Evolutionary conservation across 2,329 filamentous ascomycete species (phyloP).

Genomic region (Fusarium tanahbumbuense): DNA sequence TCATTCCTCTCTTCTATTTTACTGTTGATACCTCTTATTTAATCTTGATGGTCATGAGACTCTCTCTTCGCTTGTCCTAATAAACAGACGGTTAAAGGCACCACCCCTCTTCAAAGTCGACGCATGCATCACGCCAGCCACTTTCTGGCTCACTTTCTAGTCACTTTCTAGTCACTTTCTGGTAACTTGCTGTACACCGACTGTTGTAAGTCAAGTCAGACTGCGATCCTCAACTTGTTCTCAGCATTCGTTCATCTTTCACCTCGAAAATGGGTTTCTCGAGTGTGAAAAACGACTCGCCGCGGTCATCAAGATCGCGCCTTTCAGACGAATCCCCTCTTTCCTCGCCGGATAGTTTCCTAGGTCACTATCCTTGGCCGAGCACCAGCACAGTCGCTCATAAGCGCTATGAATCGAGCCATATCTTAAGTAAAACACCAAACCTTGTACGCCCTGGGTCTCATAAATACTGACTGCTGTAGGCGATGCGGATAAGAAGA

Average conservation of each 20-base stretch:
- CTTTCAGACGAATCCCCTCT: conserved; percentile 25
- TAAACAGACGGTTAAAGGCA: conserved; percentile 21
- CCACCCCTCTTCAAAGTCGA: conserved; percentile 19
- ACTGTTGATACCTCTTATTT: neutral
- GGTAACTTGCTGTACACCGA: conserved; percentile 19
- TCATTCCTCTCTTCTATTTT: neutral
- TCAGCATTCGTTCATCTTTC: conserved; percentile 2
- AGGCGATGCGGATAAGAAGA: conserved; percentile 18
- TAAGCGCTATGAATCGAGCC: conserved; percentile 21
- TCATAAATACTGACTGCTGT: conserved; percentile 4
- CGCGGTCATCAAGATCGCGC: conserved; percentile 27
- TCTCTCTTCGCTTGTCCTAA: conserved; percentile 15
- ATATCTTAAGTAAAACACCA: conserved; percentile 15
- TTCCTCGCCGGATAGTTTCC: conserved; percentile 29
- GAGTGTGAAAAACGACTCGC: conserved; percentile 14
- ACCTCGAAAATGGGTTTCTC: conserved; percentile 12
- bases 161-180: neutral
- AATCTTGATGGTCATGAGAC: conserved; percentile 20
- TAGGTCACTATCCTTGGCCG: conserved; percentile 32
- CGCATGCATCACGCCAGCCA: conserved; percentile 30
- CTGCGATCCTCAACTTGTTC: conserved; percentile 1
- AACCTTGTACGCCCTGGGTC: neutral
- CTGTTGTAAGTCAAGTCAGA: conserved; percentile 15
- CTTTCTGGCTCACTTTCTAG: neutral
- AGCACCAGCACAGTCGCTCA: conserved; percentile 30